Evolutionary conservation across 768 basidiomycete species (phyloP), one percentile per base, ranked within the genome.

Genomic region (Lactarius hengduanensis): DNA sequence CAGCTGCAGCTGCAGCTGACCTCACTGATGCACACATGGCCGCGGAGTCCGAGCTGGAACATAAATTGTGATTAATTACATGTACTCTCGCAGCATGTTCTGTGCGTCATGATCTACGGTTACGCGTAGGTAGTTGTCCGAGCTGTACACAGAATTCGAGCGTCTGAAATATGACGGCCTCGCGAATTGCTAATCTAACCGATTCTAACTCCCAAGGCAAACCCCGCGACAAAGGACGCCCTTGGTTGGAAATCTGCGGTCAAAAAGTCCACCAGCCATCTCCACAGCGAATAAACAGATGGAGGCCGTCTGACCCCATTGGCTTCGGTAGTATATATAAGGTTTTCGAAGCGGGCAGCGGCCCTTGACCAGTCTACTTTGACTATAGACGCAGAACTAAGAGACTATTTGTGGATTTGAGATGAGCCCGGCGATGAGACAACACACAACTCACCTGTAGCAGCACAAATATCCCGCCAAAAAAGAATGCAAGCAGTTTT

Each of bases 201-300:
- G 22, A 97, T 75, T 59, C 94, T 82, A 58, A 98, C 71, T 11
- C 96, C 96, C 34, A 98, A 78, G 1, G 80, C 83, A 65, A 97
- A 81, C 10, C 96, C 96, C 4, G 87, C 93, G 40, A 94, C 72
- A 77, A 97, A 97, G 16, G 91, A 88, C 2, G 94, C 95, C 68
- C 95, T 80, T 54, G 89, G 90, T 73, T 94, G 96, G 77, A 98
- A 96, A 74, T 97, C 93, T 8, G 94, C 91, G 0, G 91, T 92
- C 75, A 98, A 77, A 78, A 98, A 97, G 76, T 92, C 80, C 28
- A 90, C 75, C 28, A 88, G 70, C 77, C 87, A 87, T 45, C 74
- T 81, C 84, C 90, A 92, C 30, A 90, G 72, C 2, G 86, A 83
- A 22, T 75, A 74, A 61, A 92, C 75, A 4, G 85, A 92, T 2